These are phyloP conservation scores for Ceratobasidium sp. DNA, from an alignment of 1,284 basidiomycete genomes.

Conservation along the genomic window DNA sequence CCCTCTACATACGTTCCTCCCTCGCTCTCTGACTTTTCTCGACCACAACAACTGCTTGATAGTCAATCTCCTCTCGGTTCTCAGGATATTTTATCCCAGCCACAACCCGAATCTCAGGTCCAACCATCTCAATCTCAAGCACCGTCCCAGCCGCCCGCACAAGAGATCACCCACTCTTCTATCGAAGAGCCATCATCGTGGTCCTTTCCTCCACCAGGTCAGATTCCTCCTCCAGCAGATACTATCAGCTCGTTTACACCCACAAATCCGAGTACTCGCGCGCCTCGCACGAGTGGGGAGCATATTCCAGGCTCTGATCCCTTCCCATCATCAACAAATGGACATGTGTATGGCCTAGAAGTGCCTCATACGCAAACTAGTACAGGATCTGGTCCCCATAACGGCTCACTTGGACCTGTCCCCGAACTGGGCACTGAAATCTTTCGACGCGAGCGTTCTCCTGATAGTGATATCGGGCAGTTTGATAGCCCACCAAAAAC, in stretches of 20 bases:
- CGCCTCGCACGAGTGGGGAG: not conserved
- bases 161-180: conserved; percentile 20
- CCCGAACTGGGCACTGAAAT: conserved; percentile 11
- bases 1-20: not conserved
- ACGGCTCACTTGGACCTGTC: conserved; percentile 1
- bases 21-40: not conserved
- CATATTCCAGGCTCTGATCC: not conserved
- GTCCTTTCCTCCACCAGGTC: conserved; percentile 9
- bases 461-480: conserved; percentile 24
- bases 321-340: not conserved
- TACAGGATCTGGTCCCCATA: not conserved
- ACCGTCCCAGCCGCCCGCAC: conserved; percentile 1
- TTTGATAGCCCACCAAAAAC: conserved; percentile 12
- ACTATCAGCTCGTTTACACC: conserved; percentile 29
- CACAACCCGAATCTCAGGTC: not conserved
- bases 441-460: conserved; percentile 1
- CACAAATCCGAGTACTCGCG: conserved; percentile 17
- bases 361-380: not conserved
- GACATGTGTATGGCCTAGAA: not conserved
- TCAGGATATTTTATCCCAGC: not conserved
- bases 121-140: not conserved
- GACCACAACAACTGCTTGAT: not conserved
- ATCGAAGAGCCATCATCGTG: conserved; percentile 29
- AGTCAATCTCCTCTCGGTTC: not conserved
- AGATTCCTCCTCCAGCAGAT: not conserved